These are phyloP conservation scores for Bolboschoenus planiculmis DNA, from an alignment of 176 grass and related monocot species.

Conservation along the genomic window DNA sequence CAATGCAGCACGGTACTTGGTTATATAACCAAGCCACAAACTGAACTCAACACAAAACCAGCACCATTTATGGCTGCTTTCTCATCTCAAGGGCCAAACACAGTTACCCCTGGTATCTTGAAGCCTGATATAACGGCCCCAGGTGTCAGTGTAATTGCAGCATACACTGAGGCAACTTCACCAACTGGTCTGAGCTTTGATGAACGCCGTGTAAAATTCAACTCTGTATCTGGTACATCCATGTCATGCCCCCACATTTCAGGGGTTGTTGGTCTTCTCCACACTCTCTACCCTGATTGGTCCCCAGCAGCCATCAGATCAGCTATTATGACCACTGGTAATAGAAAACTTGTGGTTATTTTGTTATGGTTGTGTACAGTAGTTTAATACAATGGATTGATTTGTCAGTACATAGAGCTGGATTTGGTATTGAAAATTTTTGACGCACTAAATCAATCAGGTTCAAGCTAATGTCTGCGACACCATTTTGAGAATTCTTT, in stretches of 20 bases:
- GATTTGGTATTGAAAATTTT: too few relatives aligned
- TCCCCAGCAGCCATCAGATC: constrained; percentile 57
- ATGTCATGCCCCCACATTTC: constrained; percentile 79
- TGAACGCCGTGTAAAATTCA: constrained; percentile 39
- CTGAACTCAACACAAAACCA: constrained; percentile 29
- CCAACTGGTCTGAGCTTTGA: constrained; percentile 28
- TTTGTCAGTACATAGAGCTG: too few relatives aligned
- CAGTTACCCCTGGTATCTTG: constrained; percentile 36
- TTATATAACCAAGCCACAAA: constrained; percentile 42
- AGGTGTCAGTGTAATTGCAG: constrained; percentile 49
- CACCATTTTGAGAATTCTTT: too few relatives aligned
- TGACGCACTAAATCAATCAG: too few relatives aligned
- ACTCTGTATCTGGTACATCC: constrained; percentile 45
- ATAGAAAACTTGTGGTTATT: not conserved
- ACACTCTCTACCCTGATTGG: constrained; percentile 56
- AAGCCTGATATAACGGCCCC: constrained; percentile 70
- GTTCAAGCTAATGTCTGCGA: too few relatives aligned
- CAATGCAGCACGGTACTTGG: constrained; percentile 24
- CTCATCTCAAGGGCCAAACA: constrained; percentile 62
- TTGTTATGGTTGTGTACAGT: not conserved
- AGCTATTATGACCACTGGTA: constrained; percentile 70
- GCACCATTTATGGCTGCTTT: constrained; percentile 52
- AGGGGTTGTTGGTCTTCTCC: constrained; percentile 52
- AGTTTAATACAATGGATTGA: not conserved
- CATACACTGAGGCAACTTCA: constrained; percentile 26